Evolutionary conservation across 2,329 filamentous ascomycete species (phyloP).

Genomic region (Aureobasidium sp.): DNA sequence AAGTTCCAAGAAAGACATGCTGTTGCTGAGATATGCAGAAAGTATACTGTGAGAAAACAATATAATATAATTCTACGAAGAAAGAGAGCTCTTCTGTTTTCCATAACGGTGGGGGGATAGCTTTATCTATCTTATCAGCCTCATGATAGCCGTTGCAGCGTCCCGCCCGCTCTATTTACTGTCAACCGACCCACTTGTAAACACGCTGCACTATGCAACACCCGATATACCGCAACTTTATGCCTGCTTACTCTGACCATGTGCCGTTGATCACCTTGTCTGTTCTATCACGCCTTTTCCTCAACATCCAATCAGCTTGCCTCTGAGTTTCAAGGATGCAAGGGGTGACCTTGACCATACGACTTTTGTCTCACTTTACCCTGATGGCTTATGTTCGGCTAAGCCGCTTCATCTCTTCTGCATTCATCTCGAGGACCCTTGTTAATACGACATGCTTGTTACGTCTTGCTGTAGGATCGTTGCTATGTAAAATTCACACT

Average conservation of each 20-base stretch:
- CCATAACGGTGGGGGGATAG: background rate
- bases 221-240: background rate
- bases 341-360: background rate
- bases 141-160: conserved; percentile 10
- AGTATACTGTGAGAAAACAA: background rate
- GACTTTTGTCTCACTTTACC: background rate
- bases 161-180: conserved; percentile 14
- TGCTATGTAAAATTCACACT: too few relatives aligned
- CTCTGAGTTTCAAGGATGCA: background rate
- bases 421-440: too few relatives aligned
- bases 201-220: conserved; percentile 12
- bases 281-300: background rate
- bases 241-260: background rate
- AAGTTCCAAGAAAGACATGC: conserved; percentile 25
- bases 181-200: conserved; percentile 9
- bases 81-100: background rate
- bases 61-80: background rate
- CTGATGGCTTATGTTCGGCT: background rate
- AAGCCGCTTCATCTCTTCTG: too few relatives aligned
- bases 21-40: too few relatives aligned
- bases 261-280: background rate
- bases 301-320: background rate
- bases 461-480: too few relatives aligned
- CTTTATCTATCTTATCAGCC: conserved; percentile 1
- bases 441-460: too few relatives aligned